Percentiles rank a stretch among this genome's conserved stretches.
phyloP scores from a whole-genome alignment of 202 grass and related monocot genomes.

The Panicum hallii region DNA sequence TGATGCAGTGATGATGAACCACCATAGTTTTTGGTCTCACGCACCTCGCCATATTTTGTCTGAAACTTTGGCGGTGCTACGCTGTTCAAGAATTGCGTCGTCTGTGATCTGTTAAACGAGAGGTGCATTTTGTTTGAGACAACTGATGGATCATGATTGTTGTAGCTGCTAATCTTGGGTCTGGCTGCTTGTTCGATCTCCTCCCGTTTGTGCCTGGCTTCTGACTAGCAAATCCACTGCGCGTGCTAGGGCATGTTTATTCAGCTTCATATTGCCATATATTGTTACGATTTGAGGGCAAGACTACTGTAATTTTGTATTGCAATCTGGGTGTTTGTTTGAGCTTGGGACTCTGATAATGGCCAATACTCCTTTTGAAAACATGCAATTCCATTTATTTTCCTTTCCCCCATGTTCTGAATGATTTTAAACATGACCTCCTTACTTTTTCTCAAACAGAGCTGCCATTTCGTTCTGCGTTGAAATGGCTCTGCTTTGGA shows the following conservation, averaged over 20 bases:
- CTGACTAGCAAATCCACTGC: not conserved
- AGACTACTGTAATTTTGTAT: too few species aligned
- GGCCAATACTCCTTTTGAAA: too few species aligned
- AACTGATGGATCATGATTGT: not conserved
- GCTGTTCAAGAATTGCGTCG: not conserved
- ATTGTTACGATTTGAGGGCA: too few species aligned
- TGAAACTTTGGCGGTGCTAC: not conserved
- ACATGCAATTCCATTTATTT: too few species aligned
- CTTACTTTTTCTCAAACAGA: too few species aligned
- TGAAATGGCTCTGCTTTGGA: too few species aligned
- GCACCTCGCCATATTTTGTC: not conserved
- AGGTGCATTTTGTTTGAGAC: not conserved
- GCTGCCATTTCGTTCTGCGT: too few species aligned
- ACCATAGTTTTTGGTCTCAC: not conserved
- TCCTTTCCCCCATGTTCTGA: not conserved
- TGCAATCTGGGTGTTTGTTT: not conserved
- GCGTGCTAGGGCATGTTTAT: not conserved
- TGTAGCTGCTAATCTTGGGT: not conserved
- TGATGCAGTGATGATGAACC: not conserved
- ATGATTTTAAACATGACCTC: too few species aligned
- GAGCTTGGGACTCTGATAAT: not conserved
- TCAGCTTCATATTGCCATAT: too few species aligned
- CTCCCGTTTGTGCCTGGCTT: not conserved
- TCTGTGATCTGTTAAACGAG: not conserved
- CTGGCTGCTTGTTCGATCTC: not conserved